These are phyloP conservation scores for Talaromyces liani DNA, from an alignment of 495 filamentous ascomycete species.

Conservation along the genomic window DNA sequence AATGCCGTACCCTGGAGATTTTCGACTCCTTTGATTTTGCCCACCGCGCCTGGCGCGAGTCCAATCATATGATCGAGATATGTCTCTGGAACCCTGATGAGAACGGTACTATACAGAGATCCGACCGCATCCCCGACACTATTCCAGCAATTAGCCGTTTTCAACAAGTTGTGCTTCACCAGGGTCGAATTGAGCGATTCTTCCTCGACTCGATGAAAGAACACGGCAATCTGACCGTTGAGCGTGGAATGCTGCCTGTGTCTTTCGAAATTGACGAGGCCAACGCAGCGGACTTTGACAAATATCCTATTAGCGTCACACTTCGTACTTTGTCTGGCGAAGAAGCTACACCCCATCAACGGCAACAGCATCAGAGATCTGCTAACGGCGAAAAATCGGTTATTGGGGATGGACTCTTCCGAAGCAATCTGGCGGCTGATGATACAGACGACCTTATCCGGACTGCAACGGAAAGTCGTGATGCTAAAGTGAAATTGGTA, in stretches of 20 bases:
- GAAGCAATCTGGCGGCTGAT: conserved; percentile 46
- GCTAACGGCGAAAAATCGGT: conserved; percentile 1
- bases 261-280: conserved; percentile 34
- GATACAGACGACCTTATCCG: conserved; percentile 49
- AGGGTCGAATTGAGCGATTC: conserved; percentile 49
- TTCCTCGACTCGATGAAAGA: conserved; percentile 37
- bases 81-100: conserved; percentile 34
- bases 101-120: conserved; percentile 41
- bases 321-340: conserved; percentile 40
- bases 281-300: conserved; percentile 31
- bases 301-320: conserved; percentile 45
- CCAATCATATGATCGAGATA: conserved; percentile 47
- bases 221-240: conserved; percentile 26
- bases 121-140: conserved; percentile 42
- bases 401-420: conserved; percentile 45
- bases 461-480: conserved; percentile 17
- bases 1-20: conserved; percentile 53
- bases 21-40: conserved; percentile 56
- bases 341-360: conserved; percentile 25
- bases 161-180: conserved; percentile 45
- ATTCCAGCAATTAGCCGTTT: conserved; percentile 44
- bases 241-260: conserved; percentile 38
- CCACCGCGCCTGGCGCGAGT: conserved; percentile 52
- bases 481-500: conserved; percentile 24
- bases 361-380: conserved; percentile 2